These are phyloP conservation scores for Zarea fungicola DNA, from an alignment of 2,329 filamentous ascomycete species.

Conservation along the genomic window DNA sequence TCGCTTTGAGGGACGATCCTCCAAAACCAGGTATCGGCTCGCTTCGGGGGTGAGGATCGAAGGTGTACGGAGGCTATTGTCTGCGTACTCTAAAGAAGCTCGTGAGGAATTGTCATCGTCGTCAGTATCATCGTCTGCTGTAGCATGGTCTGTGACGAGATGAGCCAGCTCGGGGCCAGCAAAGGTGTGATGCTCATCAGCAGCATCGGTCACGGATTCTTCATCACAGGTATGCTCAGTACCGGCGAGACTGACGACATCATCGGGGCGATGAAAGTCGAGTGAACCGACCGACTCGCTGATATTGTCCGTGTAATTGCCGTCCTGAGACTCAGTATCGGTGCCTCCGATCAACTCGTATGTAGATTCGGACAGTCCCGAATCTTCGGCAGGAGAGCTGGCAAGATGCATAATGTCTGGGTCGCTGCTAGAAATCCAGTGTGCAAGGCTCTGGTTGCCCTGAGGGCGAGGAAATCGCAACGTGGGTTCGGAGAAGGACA, in stretches of 20 bases:
- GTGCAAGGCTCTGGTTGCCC: constrained; percentile 50
- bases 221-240: constrained; percentile 45
- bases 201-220: constrained; percentile 32
- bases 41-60: constrained; percentile 34
- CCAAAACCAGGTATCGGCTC: constrained; percentile 15
- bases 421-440: constrained; percentile 55
- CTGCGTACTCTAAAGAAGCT: constrained; percentile 44
- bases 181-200: constrained; percentile 19
- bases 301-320: constrained; percentile 40
- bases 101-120: constrained; percentile 24
- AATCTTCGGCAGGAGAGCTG: constrained; percentile 39
- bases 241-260: constrained; percentile 46
- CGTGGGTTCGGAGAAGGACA: constrained; percentile 41
- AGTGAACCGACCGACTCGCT: constrained; percentile 47
- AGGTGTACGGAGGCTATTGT: constrained; percentile 41
- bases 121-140: not conserved
- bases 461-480: constrained; percentile 53
- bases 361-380: constrained; percentile 50
- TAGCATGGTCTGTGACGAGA: not conserved
- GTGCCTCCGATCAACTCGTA: constrained; percentile 52
- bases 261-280: constrained; percentile 43
- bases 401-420: constrained; percentile 51
- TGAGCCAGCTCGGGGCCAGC: constrained; percentile 6
- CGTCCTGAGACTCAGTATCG: constrained; percentile 50
- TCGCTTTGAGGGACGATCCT: not conserved